Base-by-base conservation (phyloP, 441 rosid genomes). In the Adansonia grandidieri region DNA sequence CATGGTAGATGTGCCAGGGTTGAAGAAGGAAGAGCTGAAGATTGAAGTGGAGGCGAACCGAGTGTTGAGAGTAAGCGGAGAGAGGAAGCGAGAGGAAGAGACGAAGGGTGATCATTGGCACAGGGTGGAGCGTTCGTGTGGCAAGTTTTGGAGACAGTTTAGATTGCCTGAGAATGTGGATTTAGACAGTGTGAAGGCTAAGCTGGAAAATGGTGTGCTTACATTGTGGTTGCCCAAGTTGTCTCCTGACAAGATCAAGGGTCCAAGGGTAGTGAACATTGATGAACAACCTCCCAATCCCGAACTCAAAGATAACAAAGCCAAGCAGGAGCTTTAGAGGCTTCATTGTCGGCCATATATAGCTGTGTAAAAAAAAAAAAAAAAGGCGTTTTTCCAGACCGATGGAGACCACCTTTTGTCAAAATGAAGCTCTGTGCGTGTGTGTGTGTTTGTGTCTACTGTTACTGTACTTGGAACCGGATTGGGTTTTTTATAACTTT, bases 121-220 rank as follows among this genome's bases (percentile, higher is more conserved):
- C 73, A 80, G 93, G 48, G 84, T 85, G 22, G 98, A 93, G 87
- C 84, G 95, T 45, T 89, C 89, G 1, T 81, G 84, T 70, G 97
- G 95, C 8, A 91, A 90, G 71, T 93, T 94, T 85, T 92, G 92
- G 93, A 90, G 97, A 78, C 96, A 86, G 81, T 89, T 94, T 13
- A 88, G 80, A 77, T 64, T 92, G 80, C 98, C 97, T 0, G 93
- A 88, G 5, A 89, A 92, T 67, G 97, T 84, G 53, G 93, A 92
- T 47, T 72, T 92, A 82, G 96, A 92, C 51, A 65, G 84, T 13
- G 82, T 89, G 3, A 79, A 85, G 77, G 97, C 97, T 8, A 89
- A 86, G 82, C 88, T 94, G 22, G 91, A 92, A 71, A 80, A 86
- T n/a, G 95, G 96, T 50, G 95, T 93, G 7, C 88, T 94, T 42